Base-by-base conservation (phyloP, 2,329 filamentous ascomycete species). In the Phialophora tarda region DNA sequence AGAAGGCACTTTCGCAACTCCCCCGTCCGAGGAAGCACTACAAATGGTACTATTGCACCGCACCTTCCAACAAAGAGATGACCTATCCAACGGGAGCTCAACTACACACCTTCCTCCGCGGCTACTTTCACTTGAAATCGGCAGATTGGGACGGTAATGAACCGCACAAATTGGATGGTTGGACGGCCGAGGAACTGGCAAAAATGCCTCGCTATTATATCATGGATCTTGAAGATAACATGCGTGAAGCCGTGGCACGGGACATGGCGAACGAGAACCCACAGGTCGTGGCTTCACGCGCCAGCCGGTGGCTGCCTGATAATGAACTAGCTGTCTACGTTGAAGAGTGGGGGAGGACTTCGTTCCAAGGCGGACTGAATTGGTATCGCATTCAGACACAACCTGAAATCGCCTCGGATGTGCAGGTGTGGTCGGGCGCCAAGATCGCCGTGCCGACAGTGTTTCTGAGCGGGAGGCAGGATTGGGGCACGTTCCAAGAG, bases 401-500 rank as follows among this genome's bases (percentile, higher is more conserved):
- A 47, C 79, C 84, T 11, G 78, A 75, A 1, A 76, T 78, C 64
- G 77, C 75, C 6, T 79, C 79, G 44, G 88, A 90, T 63, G 75
- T 87, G 60, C 80, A 86, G 23, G 73, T 88, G 0, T 89, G 86
- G 73, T 83, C 86, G 0, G 87, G 87, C 0, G 82, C 80, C 73
- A 86, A 82, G 73, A 85, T 91, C 23, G 84, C 86, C 58, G 84
- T 88, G 8, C 88, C 88, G 0, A 83, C 82, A 63, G 78, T 81
- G 0, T 90, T 88, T 71, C 82, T 91, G n/a, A 84, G 83, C 28
- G 88, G 89, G 0, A 80, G 79, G 54, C 77, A 82, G 64, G 89
- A 91, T 69, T 91, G 89, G 88, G 88, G 87, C 0, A 89, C 86
- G 34, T 89, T 85, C 73, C 89, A 91, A 74, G 83, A 88, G 70